Conservation (phyloP, 192 early-diverging fungal genomes). For the Mortierella claussenii region DNA sequence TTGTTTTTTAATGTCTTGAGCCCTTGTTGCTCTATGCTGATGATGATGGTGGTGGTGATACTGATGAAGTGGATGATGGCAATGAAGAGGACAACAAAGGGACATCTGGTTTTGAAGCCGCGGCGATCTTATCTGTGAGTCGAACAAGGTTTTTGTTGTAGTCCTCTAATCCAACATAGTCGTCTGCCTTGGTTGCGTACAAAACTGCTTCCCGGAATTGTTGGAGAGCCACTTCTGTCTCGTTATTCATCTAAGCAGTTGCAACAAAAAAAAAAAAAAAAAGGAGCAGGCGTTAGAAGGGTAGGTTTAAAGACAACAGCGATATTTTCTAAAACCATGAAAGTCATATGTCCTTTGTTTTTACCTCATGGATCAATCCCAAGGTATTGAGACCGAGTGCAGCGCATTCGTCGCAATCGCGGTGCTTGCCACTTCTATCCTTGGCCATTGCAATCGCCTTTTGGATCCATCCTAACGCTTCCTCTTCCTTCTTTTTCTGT, state of each 20-base stretch:
- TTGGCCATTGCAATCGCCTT: conserved; percentile 57
- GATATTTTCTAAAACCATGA: too few relatives aligned
- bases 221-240: conserved; percentile 47
- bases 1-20: too few relatives aligned
- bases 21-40: too few relatives aligned
- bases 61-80: conserved; percentile 1
- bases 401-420: conserved; percentile 67
- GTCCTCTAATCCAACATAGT: conserved; percentile 47
- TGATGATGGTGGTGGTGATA: conserved; percentile 6
- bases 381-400: conserved; percentile 62
- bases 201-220: conserved; percentile 55
- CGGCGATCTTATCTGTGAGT: conserved; percentile 6
- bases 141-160: conserved; percentile 31
- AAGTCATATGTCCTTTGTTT: neutral
- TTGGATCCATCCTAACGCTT: conserved; percentile 68
- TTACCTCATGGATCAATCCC: conserved; percentile 63
- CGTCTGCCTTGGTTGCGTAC: conserved; percentile 48
- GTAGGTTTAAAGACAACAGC: neutral
- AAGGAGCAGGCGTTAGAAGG: too few relatives aligned
- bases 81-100: neutral
- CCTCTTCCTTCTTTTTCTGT: conserved; percentile 53
- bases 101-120: neutral
- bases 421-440: conserved; percentile 32
- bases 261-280: neutral
- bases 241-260: conserved; percentile 51